Conservation (phyloP, 2,329 filamentous ascomycete species). For the Mycocentrospora acerina region DNA sequence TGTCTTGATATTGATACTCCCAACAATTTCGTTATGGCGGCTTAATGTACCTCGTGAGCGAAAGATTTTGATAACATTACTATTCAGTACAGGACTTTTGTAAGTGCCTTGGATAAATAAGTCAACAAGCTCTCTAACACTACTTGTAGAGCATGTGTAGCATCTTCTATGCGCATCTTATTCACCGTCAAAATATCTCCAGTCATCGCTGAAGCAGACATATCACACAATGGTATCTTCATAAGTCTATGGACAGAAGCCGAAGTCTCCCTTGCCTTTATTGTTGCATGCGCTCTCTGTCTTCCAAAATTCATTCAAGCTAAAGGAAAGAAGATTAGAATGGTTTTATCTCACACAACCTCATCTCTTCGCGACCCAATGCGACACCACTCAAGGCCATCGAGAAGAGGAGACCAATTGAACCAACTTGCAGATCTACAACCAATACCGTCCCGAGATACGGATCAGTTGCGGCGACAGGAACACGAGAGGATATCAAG, state of each 20-base stretch:
- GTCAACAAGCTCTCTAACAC: slow-evolving; percentile 1
- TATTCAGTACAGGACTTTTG: slow-evolving; percentile 30
- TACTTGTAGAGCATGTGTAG: slow-evolving; percentile 25
- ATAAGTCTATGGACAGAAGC: slow-evolving; percentile 29
- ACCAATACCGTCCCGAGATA: too few species aligned
- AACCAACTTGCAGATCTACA: too few species aligned
- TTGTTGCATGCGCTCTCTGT: slow-evolving; percentile 28
- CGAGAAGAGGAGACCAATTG: too few species aligned
- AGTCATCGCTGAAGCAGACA: slow-evolving; percentile 22
- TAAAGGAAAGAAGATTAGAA: slow-evolving; percentile 19
- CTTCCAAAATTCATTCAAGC: slow-evolving; percentile 27
- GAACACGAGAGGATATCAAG: too few species aligned
- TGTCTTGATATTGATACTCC: slow-evolving; percentile 27
- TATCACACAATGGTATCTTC: slow-evolving; percentile 29
- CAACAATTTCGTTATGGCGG: slow-evolving; percentile 22
- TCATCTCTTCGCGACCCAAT: too few species aligned
- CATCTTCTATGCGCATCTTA: slow-evolving; percentile 31
- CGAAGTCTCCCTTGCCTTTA: slow-evolving; percentile 29
- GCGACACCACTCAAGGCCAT: too few species aligned
- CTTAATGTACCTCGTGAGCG: slow-evolving; percentile 22
- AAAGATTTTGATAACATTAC: slow-evolving; percentile 26
- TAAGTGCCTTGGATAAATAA: slow-evolving; percentile 9
- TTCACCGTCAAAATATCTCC: slow-evolving; percentile 26
- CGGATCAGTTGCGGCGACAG: too few species aligned
- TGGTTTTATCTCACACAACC: too few species aligned